A percentile compares a stretch with the other conserved stretches of the same genome.
Conservation (phyloP, 2,329 filamentous ascomycete species). For the Arthrobotrys conoides region DNA sequence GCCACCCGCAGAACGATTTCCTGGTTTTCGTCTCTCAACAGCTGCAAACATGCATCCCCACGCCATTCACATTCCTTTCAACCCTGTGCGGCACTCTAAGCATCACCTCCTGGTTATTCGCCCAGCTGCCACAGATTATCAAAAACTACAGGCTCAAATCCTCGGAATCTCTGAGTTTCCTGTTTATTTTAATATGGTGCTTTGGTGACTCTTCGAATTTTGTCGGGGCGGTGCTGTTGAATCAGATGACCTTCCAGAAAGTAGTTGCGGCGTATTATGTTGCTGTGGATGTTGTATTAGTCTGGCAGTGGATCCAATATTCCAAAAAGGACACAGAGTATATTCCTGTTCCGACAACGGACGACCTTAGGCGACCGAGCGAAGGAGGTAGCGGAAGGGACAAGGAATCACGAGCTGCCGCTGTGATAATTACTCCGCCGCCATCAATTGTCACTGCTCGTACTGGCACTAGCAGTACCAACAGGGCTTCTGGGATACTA, state of each 20-base stretch:
- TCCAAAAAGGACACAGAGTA: conserved; percentile 67
- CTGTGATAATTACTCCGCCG: conserved; percentile 19
- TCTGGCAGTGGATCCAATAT: conserved; percentile 78
- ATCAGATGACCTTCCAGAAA: conserved; percentile 77
- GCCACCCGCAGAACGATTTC: conserved; percentile 74
- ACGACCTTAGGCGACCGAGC: conserved; percentile 66
- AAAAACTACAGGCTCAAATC: conserved; percentile 77
- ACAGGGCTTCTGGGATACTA: conserved; percentile 30
- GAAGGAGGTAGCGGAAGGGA: conserved; percentile 49
- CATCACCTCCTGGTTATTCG: conserved; percentile 78
- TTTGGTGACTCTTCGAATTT: conserved; percentile 74
- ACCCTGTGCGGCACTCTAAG: conserved; percentile 74
- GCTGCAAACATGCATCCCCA: conserved; percentile 76
- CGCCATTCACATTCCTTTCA: conserved; percentile 75
- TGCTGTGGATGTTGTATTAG: conserved; percentile 75
- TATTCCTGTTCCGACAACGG: conserved; percentile 62
- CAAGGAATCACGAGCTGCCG: conserved; percentile 38
- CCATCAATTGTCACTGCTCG: conserved; percentile 20
- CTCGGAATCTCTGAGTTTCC: conserved; percentile 76
- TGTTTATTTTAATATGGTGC: conserved; percentile 77
- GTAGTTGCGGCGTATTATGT: conserved; percentile 77
- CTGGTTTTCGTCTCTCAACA: conserved; percentile 73
- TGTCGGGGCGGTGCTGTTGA: conserved; percentile 75
- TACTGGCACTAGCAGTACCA: background rate
- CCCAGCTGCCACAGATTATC: conserved; percentile 78